Evolutionary conservation across 129 eudicot genomes (phyloP), one percentile per base, ranked within the genome.

Genomic region (Pulicaria dysenterica): DNA sequence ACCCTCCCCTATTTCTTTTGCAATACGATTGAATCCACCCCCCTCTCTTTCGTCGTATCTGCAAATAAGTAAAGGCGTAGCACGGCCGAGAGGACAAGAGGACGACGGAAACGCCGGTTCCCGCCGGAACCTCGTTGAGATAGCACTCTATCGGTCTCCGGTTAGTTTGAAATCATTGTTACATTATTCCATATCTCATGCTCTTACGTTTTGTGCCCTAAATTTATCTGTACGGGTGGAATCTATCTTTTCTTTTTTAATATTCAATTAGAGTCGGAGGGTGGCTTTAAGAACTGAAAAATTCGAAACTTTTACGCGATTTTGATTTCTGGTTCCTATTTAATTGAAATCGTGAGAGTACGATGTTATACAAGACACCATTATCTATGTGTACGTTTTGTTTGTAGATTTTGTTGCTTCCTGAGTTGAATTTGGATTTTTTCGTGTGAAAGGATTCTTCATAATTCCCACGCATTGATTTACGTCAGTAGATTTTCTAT

Each of bases 81-180:
- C 38, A 13, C 70, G 19, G 55, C 55, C 64, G 65, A 58, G 54
- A 74, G 44, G 34, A 46, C 69, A 62, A 61, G 24, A 34, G 17
- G 42, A 67, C 67, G 15, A 38, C 67, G 58, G 36, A 58, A 42
- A 17, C 70, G 62, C 75, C 70, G 70, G 44, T 50, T 6, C 50
- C 81, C 70, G 76, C 81, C 70, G 70, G 76, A 58, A 42, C 36
- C 51, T 59, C 36, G 17, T 46, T 40, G 70, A 58, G 75, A 58
- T 58, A 77, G 7, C n/a, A 13, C 47, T 51, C 55, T 19, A 44
- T 59, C 42, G 70, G 64, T 19, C n/a, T 69, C 70, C 76, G 81
- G 81, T 77, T 77, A 24, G 81, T 69, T 60, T 19, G 5, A 10
- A 58, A 17, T 48, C 64, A 12, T 69, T 14, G 13, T 40, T 50